phyloP scores from a whole-genome alignment of 2,329 filamentous ascomycete genomes.

The Phialocephala subalpina region DNA sequence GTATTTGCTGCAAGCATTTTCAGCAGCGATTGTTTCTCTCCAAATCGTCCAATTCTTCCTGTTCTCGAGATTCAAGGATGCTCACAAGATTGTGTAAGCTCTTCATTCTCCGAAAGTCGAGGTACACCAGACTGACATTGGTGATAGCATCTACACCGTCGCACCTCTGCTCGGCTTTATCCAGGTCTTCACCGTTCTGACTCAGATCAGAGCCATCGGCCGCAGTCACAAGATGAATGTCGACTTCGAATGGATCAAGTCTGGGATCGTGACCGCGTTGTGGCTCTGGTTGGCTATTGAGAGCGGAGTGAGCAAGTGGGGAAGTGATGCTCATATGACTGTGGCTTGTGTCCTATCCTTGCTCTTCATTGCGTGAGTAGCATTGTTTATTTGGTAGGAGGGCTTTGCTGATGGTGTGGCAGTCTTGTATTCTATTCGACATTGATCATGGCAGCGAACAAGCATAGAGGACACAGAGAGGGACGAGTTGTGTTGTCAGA shows the following conservation, averaged over 20 bases:
- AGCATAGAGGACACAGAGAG: conserved; percentile 8
- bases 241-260: conserved; percentile 8
- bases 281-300: conserved; percentile 13
- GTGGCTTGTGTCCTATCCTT: background rate
- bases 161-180: conserved; percentile 3
- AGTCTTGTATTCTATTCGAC: conserved; percentile 2
- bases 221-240: background rate
- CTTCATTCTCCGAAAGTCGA: background rate
- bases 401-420: background rate
- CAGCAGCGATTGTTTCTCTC: conserved; percentile 1
- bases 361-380: conserved; percentile 1
- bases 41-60: conserved; percentile 4
- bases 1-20: conserved; percentile 4
- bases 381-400: background rate
- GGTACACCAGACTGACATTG: background rate
- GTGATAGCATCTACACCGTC: conserved; percentile 1
- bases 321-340: conserved; percentile 7
- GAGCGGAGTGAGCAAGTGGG: conserved; percentile 6
- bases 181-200: conserved; percentile 5
- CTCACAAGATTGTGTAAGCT: conserved; percentile 5
- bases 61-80: background rate
- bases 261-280: background rate
- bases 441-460: conserved; percentile 2
- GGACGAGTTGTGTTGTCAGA: conserved; percentile 7
- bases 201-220: conserved; percentile 5